Conservation (phyloP, 1,139 yeast genomes). For the Hyphopichia burtonii region DNA sequence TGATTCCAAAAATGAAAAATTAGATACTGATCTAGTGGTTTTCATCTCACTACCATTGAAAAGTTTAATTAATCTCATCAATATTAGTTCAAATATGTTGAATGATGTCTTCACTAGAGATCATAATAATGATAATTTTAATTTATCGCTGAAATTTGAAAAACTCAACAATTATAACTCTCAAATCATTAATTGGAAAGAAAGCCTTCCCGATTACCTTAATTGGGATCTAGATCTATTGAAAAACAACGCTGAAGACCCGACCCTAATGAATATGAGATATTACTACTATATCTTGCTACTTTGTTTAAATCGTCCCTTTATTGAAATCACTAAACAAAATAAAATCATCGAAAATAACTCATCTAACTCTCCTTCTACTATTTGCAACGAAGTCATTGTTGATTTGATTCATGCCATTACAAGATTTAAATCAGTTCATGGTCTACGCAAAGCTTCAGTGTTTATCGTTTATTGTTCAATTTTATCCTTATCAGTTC, state of each 20-base stretch:
- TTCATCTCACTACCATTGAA: slow-evolving; percentile 50
- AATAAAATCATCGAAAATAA: slow-evolving; percentile 3
- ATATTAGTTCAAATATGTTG: slow-evolving; percentile 53
- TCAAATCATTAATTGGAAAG: slow-evolving; percentile 51
- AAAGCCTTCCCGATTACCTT: slow-evolving; percentile 45
- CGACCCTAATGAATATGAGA: slow-evolving; percentile 50
- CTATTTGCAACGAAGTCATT: slow-evolving; percentile 40
- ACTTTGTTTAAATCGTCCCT: slow-evolving; percentile 59
- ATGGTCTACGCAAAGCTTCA: slow-evolving; percentile 44
- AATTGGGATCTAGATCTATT: slow-evolving; percentile 48
- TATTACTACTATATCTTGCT: slow-evolving; percentile 59
- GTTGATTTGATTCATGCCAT: slow-evolving; percentile 43
- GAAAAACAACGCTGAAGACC: slow-evolving; percentile 43
- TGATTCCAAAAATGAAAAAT: slow-evolving; percentile 9
- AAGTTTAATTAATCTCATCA: slow-evolving; percentile 47
- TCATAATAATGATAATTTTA: slow-evolving; percentile 14
- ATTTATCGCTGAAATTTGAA: slow-evolving; percentile 23
- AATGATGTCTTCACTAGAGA: slow-evolving; percentile 51
- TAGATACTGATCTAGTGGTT: slow-evolving; percentile 25
- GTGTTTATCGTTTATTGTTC: slow-evolving; percentile 39
- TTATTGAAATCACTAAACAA: slow-evolving; percentile 32
- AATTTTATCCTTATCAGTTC: slow-evolving; percentile 46
- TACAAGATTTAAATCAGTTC: slow-evolving; percentile 32
- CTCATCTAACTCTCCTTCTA: slow-evolving; percentile 22
- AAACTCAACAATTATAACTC: slow-evolving; percentile 41